Evolutionary conservation across 2,329 filamentous ascomycete genomes (phyloP), one percentile per base, ranked within the genome.

Genomic region (Alternaria novae-zelandiae): DNA sequence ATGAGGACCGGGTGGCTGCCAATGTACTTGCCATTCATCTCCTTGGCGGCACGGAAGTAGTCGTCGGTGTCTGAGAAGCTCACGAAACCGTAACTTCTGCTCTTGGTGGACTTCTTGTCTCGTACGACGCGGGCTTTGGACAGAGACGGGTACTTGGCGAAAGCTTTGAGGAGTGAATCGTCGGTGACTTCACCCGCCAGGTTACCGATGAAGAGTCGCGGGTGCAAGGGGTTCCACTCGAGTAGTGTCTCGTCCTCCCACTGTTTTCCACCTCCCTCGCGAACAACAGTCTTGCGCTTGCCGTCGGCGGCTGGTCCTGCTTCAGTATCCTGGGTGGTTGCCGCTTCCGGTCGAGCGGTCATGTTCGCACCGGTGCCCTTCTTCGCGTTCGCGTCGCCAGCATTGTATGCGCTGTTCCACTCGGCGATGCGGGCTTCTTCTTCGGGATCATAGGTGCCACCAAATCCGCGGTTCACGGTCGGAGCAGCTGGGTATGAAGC

Each of bases 11-110:
- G 96, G 80, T 98, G 96, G 79, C 94, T 97, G 74, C 97, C 95
- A 77, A 99, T 98, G 82, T 99, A 99, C 83, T 99, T 98, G 72
- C 94, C 94, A 75, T 97, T 92, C 96, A 98, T 98, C 83, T 98
- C 95, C 82, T 96, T 94, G 74, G 94, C 95, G 2, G 96, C 95
- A 74, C 93, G 89, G 85, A 99, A 98, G 79, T 96, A 98, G 76
- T 97, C 94, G 79, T 99, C 96, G 28, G 94, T 92, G 77, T 97
- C 92, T 73, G 90, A 91, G 82, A 99, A 98, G 80, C 93, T 96
- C 59, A 99, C 94, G 76, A 99, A 99, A 3, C 96, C 96, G 78
- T 93, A 99, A 0, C 95, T 96, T 79, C 96, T 97, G 75, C 92
- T 96, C 83, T 99, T 99, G 59, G 92, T 96, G 1, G 95, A 97